A percentile compares a stretch with the other conserved stretches of the same genome.
Conservation (phyloP, 441 rosid genomes). For the Corymbia citriodora region DNA sequence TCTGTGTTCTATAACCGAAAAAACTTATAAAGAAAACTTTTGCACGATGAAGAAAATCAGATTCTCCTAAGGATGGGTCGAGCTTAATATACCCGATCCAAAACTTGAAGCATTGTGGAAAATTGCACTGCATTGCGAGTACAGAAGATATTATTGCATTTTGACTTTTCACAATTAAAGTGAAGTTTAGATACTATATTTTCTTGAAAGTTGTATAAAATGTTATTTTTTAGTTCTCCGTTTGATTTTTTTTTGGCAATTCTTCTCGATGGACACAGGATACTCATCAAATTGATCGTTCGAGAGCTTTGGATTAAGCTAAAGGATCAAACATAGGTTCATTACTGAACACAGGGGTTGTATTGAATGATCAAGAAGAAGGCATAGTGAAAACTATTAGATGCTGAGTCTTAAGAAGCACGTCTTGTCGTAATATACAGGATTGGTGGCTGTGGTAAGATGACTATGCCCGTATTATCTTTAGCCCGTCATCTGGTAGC, state of each 20-base stretch:
- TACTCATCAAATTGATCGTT: background rate
- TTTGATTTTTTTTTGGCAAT: background rate
- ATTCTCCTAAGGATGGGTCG: background rate
- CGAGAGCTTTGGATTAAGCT: background rate
- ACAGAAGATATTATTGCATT: background rate
- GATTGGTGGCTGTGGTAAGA: background rate
- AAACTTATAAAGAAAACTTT: background rate
- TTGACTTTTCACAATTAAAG: background rate
- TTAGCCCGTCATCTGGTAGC: background rate
- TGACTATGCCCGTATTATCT: background rate
- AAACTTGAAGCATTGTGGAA: background rate
- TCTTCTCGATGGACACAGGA: fast-evolving
- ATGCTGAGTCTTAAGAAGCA: background rate
- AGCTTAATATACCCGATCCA: background rate
- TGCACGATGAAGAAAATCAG: background rate
- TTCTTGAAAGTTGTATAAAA: background rate
- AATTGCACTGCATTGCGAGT: background rate
- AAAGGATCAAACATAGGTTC: background rate
- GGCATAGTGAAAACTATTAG: background rate
- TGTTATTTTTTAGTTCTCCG: background rate
- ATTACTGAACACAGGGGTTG: background rate
- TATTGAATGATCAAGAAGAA: background rate
- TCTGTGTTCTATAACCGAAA: background rate
- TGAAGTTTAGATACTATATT: background rate
- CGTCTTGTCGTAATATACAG: background rate